A percentile compares a stretch with the other conserved stretches of the same genome.
phyloP scores from a whole-genome alignment of 176 grass and related monocot genomes.

The Ensete glaucum region DNA sequence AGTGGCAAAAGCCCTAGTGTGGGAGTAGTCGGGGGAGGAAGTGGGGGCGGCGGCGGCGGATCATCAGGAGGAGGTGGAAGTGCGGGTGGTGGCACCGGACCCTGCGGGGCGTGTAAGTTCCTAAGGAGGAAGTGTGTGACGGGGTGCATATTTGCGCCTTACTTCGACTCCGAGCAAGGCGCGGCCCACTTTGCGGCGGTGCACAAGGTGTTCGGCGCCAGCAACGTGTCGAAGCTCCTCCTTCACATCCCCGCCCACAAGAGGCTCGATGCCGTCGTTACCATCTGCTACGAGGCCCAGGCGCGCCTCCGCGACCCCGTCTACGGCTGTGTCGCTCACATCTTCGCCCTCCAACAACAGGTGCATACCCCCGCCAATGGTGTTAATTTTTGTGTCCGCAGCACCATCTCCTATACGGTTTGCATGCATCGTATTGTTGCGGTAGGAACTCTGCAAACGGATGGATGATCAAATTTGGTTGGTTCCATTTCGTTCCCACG shows the following conservation, averaged over 20 bases:
- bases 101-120: constrained; percentile 92
- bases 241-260: constrained; percentile 85
- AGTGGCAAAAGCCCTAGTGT: constrained; percentile 9
- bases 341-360: constrained; percentile 98
- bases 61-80: neutral
- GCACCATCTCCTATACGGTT: too few species aligned
- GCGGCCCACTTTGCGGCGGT: constrained; percentile 94
- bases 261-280: constrained; percentile 92
- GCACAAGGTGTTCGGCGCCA: constrained; percentile 98
- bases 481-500: neutral
- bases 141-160: constrained; percentile 93
- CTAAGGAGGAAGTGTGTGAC: constrained; percentile 88
- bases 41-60: neutral
- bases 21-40: neutral
- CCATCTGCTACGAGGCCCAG: constrained; percentile 96
- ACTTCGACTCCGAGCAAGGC: constrained; percentile 97
- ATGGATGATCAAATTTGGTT: neutral
- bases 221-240: constrained; percentile 94
- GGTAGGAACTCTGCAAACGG: too few species aligned
- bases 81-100: neutral
- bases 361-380: constrained; percentile 4
- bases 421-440: too few species aligned
- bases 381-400: too few species aligned
- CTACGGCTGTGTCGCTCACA: constrained; percentile 96
- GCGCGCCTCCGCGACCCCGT: constrained; percentile 84